Percentiles rank a stretch among this genome's conserved stretches.
Evolutionary conservation across 345 rosid species (phyloP).

Genomic region (Populus deltoides): DNA sequence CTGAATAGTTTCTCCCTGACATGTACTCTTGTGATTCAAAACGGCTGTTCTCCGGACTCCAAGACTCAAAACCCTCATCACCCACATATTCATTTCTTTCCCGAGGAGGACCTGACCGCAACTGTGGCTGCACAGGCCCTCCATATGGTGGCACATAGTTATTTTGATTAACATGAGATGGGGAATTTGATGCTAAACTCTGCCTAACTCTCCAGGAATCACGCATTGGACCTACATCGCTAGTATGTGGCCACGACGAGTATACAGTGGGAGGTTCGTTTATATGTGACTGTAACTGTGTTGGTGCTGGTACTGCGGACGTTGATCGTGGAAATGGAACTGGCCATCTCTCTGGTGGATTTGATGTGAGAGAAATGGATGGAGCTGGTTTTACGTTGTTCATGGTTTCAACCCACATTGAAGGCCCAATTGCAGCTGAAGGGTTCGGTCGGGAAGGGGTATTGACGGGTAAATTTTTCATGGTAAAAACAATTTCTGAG

Average conservation of each 20-base stretch:
- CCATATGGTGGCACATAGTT: slow-evolving; percentile 24
- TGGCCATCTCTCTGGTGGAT: slow-evolving; percentile 22
- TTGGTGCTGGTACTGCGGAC: slow-evolving; percentile 4
- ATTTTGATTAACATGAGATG: slow-evolving; percentile 37
- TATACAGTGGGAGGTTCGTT: slow-evolving; percentile 13
- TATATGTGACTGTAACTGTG: slow-evolving; percentile 10
- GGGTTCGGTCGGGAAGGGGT: neutral
- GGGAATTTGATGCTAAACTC: slow-evolving; percentile 36
- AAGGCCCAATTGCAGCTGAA: slow-evolving; percentile 20
- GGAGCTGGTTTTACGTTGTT: slow-evolving; percentile 12
- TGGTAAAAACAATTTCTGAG: slow-evolving; percentile 15
- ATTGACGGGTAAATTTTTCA: slow-evolving; percentile 2
- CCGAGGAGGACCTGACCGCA: slow-evolving; percentile 29
- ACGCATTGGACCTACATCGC: slow-evolving; percentile 24
- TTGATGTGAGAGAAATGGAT: slow-evolving; percentile 5
- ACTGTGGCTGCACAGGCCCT: slow-evolving; percentile 32
- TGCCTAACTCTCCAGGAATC: slow-evolving; percentile 53
- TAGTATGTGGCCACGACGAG: slow-evolving; percentile 27
- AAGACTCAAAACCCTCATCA: slow-evolving; percentile 64
- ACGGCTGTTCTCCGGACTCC: slow-evolving; percentile 88
- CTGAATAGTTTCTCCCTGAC: slow-evolving; percentile 36
- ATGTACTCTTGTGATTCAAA: slow-evolving; percentile 36
- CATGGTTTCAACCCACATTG: slow-evolving; percentile 17
- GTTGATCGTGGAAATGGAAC: slow-evolving; percentile 21
- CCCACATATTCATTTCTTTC: slow-evolving; percentile 38